Evolutionary conservation across 164 flowering plant species (phyloP), one percentile per base, ranked within the genome.

Genomic region (Chloranthus sessilifolius): DNA sequence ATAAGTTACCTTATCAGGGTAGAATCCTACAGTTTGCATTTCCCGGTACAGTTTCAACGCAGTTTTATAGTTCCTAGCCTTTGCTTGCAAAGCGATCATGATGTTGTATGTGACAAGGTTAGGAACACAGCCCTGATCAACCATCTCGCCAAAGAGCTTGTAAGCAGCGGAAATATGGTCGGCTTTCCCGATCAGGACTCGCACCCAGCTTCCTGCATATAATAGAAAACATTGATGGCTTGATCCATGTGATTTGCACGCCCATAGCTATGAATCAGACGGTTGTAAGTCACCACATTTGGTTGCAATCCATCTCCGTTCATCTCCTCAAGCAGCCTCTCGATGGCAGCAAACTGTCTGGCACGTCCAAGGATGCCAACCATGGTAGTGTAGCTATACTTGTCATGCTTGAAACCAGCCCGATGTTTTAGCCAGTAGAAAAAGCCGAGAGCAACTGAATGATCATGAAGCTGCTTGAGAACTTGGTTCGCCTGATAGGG

Each of bases 371-470:
- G 88, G 33, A 87, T 81, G 21, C 97, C 99, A 21, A 87, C 76
- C 99, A 88, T 94, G 37, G 99, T 87, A 37, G 99, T 94, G 53
- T 89, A 94, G 36, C 88, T 86, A 59, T 94, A 90, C 25, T 74
- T 95, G 66, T 89, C 97, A 59, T 94, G 99, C 80, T 75, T 87
- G 73, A 81, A 94, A 8, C 96, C 85, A 5, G 78, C 48, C 62
- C 62, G 81, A 26, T 62, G 46, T 60, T 82, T 94, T 71, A 94
- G 60, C 97, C 97, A 94, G 58, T 80, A 62, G 68, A 94, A 94
- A 63, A 87, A 86, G 3, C 88, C 79, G 37, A 74, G 75, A 53
- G 99, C 99, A 57, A 81, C 92, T 0, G 68, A 61, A 64, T 79
- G 69, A 60, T 89, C 95, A 37, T 81, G 77, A 35, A 94, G 68